phyloP scores from a whole-genome alignment of 768 basidiomycete species.

The Xerocomus potaroensis region DNA sequence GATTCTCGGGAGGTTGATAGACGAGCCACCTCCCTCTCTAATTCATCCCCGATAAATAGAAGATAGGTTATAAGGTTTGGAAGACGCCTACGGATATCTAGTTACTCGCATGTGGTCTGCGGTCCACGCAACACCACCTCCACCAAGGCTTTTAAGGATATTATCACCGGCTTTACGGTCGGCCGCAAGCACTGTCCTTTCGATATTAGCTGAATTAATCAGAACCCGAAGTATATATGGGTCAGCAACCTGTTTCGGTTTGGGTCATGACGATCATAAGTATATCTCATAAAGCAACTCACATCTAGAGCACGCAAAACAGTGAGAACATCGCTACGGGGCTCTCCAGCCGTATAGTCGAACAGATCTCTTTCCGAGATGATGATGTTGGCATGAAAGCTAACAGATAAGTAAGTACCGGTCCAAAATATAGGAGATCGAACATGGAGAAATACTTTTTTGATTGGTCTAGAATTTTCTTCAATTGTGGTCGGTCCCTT shows the following conservation, averaged over 20 bases:
- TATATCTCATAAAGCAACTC: conserved; percentile 13
- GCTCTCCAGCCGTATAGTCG: conserved; percentile 74
- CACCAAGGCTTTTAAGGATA: conserved; percentile 37
- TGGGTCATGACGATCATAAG: background rate
- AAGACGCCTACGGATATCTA: conserved; percentile 54
- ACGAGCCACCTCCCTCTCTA: conserved; percentile 69
- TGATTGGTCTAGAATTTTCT: conserved; percentile 47
- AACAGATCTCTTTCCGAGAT: conserved; percentile 73
- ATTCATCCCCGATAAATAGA: background rate
- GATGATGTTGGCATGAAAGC: conserved; percentile 49
- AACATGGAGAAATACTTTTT: conserved; percentile 56
- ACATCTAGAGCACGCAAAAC: conserved; percentile 82
- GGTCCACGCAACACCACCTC: conserved; percentile 61
- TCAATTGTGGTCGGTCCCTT: conserved; percentile 56
- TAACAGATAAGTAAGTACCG: conserved; percentile 26
- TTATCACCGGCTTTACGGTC: conserved; percentile 63
- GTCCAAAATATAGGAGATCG: background rate
- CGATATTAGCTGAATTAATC: conserved; percentile 71
- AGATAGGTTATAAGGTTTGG: background rate
- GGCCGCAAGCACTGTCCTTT: conserved; percentile 61
- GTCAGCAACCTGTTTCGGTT: conserved; percentile 58
- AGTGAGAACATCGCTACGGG: conserved; percentile 57
- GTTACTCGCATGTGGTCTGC: conserved; percentile 58
- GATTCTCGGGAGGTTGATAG: conserved; percentile 36
- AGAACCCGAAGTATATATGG: conserved; percentile 74